Evolutionary conservation across 306 rosid genomes (phyloP).

Genomic region (Rosa chinensis): DNA sequence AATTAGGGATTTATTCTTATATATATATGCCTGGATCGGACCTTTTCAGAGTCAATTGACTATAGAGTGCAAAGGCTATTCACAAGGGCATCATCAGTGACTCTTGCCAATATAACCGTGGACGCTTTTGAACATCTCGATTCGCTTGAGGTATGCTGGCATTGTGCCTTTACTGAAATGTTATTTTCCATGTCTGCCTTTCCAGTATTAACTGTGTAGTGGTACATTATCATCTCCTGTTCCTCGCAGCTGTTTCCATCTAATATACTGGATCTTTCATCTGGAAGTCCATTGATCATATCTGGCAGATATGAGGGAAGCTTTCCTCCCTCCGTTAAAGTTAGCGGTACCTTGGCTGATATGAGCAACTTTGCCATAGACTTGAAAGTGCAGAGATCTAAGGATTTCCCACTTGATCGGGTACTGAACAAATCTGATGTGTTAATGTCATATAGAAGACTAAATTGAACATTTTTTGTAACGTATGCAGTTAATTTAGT

Average conservation of each 20-base stretch:
- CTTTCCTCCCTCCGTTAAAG: conserved; percentile 60
- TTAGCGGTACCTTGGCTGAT: conserved; percentile 73
- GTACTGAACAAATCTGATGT: conserved; percentile 36
- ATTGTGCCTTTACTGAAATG: conserved; percentile 16
- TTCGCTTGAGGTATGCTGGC: conserved; percentile 62
- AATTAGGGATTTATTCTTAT: background rate
- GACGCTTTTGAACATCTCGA: conserved; percentile 62
- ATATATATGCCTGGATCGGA: background rate
- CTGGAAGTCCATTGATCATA: conserved; percentile 65
- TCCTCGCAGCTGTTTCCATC: conserved; percentile 67
- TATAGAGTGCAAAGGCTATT: conserved; percentile 61
- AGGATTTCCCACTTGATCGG: conserved; percentile 70
- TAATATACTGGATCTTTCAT: conserved; percentile 73
- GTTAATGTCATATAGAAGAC: background rate
- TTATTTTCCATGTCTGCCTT: background rate
- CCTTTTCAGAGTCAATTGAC: conserved; percentile 59
- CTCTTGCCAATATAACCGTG: conserved; percentile 58
- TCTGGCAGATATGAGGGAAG: conserved; percentile 87
- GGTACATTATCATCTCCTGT: conserved; percentile 10
- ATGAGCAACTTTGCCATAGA: conserved; percentile 55
- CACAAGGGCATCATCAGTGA: conserved; percentile 53
- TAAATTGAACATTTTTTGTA: background rate
- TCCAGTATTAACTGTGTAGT: conserved; percentile 14
- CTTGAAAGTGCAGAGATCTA: conserved; percentile 64
- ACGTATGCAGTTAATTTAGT: background rate